These are phyloP conservation scores for Trametes coccinea DNA, from an alignment of 768 basidiomycete species.

Conservation along the genomic window DNA sequence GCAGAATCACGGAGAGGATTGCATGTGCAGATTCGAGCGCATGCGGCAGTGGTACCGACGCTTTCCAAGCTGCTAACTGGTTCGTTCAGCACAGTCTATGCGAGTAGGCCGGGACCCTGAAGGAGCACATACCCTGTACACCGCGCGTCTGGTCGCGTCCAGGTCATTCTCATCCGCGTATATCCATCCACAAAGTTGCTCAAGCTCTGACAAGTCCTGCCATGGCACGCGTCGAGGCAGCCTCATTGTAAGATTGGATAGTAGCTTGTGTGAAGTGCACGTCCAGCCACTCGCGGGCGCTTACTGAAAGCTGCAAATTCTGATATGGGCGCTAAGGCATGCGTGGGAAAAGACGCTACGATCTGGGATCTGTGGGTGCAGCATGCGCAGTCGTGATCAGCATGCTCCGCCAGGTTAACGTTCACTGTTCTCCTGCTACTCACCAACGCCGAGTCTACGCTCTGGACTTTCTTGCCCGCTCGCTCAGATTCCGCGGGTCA, in stretches of 20 bases:
- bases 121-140: slow-evolving; percentile 57
- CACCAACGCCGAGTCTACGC: too few relatives aligned
- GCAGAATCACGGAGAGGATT: slow-evolving; percentile 57
- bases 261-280: not conserved
- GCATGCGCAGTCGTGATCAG: too few relatives aligned
- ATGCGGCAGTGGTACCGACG: slow-evolving; percentile 74
- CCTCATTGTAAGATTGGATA: slow-evolving; percentile 44
- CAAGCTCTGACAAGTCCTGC: slow-evolving; percentile 66
- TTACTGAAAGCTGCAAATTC: too few relatives aligned
- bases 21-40: slow-evolving; percentile 74
- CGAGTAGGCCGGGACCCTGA: not conserved
- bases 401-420: too few relatives aligned
- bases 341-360: too few relatives aligned
- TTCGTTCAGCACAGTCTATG: not conserved
- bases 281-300: too few relatives aligned
- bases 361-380: too few relatives aligned
- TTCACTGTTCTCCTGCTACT: too few relatives aligned
- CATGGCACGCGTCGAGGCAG: slow-evolving; percentile 84
- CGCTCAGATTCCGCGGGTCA: too few relatives aligned
- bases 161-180: slow-evolving; percentile 63
- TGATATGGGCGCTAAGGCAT: too few relatives aligned
- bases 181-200: slow-evolving; percentile 75
- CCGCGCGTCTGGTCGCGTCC: slow-evolving; percentile 55
- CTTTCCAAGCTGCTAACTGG: slow-evolving; percentile 80
- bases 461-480: too few relatives aligned